These are phyloP conservation scores for Cyanidioschyzon merolae DNA, from an alignment of 23 red algal genomes.

Conservation along the genomic window DNA sequence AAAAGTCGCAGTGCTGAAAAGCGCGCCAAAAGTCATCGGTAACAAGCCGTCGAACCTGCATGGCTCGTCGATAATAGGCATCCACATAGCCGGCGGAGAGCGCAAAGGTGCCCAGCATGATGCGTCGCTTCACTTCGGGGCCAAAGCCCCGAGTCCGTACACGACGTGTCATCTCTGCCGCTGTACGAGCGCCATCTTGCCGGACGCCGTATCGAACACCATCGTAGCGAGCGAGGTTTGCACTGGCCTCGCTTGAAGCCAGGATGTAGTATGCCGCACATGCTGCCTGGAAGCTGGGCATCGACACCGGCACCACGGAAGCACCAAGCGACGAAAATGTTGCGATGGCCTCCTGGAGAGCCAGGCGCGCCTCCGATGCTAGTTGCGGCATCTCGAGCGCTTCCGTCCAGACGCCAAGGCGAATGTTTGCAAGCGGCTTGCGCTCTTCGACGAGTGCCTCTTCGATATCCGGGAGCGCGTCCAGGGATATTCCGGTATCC, in stretches of 20 bases:
- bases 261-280: conserved; percentile 73
- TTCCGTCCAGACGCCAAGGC: conserved; percentile 48
- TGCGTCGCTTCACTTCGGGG: conserved; percentile 62
- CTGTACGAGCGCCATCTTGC: conserved; percentile 26
- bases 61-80: conserved; percentile 70
- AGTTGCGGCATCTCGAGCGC: conserved; percentile 30
- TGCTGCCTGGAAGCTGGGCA: conserved; percentile 34
- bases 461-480: conserved; percentile 24
- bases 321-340: conserved; percentile 43
- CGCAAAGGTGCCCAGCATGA: conserved; percentile 74
- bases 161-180: conserved; percentile 34
- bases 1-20: conserved; percentile 41
- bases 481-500: background rate
- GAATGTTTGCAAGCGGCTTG: conserved; percentile 21
- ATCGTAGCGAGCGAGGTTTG: conserved; percentile 91
- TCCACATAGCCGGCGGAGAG: conserved; percentile 85
- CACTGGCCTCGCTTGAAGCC: conserved; percentile 67
- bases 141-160: conserved; percentile 48
- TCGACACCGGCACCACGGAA: conserved; percentile 23
- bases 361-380: conserved; percentile 19
- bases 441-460: conserved; percentile 10
- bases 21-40: conserved; percentile 19
- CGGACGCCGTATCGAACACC: conserved; percentile 76
- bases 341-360: background rate
- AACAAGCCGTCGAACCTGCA: conserved; percentile 44